phyloP scores from a whole-genome alignment of 2,329 filamentous ascomycete genomes.

The Neofusicoccum sp. region DNA sequence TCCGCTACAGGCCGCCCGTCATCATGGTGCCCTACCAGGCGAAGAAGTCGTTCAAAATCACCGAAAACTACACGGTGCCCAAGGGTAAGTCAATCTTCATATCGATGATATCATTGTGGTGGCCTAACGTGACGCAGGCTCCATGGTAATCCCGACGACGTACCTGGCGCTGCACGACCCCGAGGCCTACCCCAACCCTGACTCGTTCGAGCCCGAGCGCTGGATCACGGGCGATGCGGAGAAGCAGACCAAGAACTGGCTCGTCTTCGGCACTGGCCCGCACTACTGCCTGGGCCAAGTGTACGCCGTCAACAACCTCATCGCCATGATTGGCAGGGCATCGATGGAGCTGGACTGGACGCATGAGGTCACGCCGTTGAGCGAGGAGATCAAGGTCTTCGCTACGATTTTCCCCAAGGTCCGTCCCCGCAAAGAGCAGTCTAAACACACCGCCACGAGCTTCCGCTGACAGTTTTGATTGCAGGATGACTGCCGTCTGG shows the following conservation, averaged over 20 bases:
- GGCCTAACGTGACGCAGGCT: conserved; percentile 49
- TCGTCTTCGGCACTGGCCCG: conserved; percentile 92
- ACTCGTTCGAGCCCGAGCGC: conserved; percentile 83
- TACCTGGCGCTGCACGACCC: conserved; percentile 90
- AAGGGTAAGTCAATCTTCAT: conserved; percentile 59
- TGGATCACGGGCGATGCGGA: conserved; percentile 91
- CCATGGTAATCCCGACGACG: conserved; percentile 91
- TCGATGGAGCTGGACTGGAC: conserved; percentile 84
- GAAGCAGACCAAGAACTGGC: conserved; percentile 89
- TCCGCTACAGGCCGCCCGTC: conserved; percentile 89
- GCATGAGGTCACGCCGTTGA: conserved; percentile 77
- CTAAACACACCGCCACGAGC: background rate
- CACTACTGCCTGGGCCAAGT: conserved; percentile 96
- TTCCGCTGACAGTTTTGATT: background rate
- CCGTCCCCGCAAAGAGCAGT: background rate
- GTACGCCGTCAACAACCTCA: conserved; percentile 86
- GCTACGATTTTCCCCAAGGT: conserved; percentile 95
- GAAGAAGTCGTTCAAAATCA: conserved; percentile 94
- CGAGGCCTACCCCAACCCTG: conserved; percentile 86
- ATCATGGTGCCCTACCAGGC: conserved; percentile 94
- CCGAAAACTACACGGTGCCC: conserved; percentile 81
- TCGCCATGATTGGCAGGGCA: conserved; percentile 86
- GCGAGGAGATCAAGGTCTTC: conserved; percentile 97
- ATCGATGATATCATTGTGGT: background rate
- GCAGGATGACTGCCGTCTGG: conserved; percentile 21